A percentile compares a stretch with the other conserved stretches of the same genome.
Conservation (phyloP, 2,329 filamentous ascomycete species). For the Cladosporium sp. region DNA sequence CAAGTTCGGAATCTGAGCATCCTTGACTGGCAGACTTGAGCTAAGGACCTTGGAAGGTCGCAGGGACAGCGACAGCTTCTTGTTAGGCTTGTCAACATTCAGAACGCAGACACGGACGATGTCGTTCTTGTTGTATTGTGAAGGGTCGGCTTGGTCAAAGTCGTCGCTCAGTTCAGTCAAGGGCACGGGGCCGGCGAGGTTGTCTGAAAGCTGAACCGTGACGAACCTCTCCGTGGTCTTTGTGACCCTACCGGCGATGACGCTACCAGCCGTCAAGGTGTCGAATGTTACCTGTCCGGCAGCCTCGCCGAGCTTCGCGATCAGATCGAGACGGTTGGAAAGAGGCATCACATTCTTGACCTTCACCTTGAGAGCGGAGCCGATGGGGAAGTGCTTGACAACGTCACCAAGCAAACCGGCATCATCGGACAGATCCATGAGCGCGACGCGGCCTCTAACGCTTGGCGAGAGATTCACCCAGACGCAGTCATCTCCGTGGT, state of each 20-base stretch:
- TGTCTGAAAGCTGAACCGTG: slow-evolving; percentile 79
- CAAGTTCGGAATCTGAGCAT: slow-evolving; percentile 69
- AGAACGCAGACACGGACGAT: slow-evolving; percentile 84
- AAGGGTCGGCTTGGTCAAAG: slow-evolving; percentile 73
- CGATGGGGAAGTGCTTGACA: slow-evolving; percentile 76
- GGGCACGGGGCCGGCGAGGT: slow-evolving; percentile 73
- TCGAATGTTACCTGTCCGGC: slow-evolving; percentile 61
- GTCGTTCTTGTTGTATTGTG: slow-evolving; percentile 75
- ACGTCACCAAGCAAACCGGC: slow-evolving; percentile 73
- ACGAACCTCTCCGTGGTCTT: slow-evolving; percentile 81
- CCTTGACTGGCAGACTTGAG: slow-evolving; percentile 74
- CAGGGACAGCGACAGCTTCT: slow-evolving; percentile 75
- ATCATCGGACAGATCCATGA: slow-evolving; percentile 84
- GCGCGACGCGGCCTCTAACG: slow-evolving; percentile 76
- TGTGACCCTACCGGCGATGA: slow-evolving; percentile 78
- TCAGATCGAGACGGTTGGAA: slow-evolving; percentile 74
- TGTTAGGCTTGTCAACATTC: slow-evolving; percentile 76
- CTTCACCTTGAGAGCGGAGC: slow-evolving; percentile 78
- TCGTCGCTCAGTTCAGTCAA: slow-evolving; percentile 83
- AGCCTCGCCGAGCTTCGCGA: slow-evolving; percentile 31
- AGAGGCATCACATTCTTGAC: slow-evolving; percentile 70
- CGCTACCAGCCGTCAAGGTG: slow-evolving; percentile 71
- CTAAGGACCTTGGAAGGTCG: slow-evolving; percentile 86
- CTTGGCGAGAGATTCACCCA: slow-evolving; percentile 92
- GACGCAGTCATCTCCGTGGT: slow-evolving; percentile 70